Evolutionary conservation across 148 eudicot genomes (phyloP).

Genomic region (Chenopodium berlandieri): DNA sequence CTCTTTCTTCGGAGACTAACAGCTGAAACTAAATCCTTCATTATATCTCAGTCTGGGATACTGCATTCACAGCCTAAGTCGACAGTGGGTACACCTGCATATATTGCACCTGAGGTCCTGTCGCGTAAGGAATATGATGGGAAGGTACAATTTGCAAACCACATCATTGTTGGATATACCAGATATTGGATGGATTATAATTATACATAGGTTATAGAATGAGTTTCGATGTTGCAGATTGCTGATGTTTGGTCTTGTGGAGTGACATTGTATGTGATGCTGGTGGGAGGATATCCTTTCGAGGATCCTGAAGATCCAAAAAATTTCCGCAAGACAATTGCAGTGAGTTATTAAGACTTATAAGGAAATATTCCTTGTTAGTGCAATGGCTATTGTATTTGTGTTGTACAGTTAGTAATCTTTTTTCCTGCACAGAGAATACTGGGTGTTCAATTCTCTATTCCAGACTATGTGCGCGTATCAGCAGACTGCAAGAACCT

Average conservation of each 20-base stretch:
- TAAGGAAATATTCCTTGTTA: neutral
- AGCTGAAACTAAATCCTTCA: neutral
- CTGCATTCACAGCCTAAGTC: constrained; percentile 96
- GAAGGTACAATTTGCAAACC: constrained; percentile 42
- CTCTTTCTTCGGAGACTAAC: neutral
- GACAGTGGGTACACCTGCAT: constrained; percentile 95
- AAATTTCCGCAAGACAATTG: constrained; percentile 79
- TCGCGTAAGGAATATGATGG: constrained; percentile 93
- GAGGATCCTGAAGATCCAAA: constrained; percentile 93
- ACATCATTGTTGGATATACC: neutral
- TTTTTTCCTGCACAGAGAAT: constrained; percentile 56
- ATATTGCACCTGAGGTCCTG: constrained; percentile 92
- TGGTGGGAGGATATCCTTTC: constrained; percentile 96
- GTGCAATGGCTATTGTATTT: neutral
- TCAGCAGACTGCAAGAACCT: constrained; percentile 86
- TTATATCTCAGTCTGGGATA: constrained; percentile 51
- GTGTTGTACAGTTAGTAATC: neutral
- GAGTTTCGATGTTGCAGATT: constrained; percentile 41
- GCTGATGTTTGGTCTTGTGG: constrained; percentile 99
- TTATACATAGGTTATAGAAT: neutral
- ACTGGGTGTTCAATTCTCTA: constrained; percentile 71
- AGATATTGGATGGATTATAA: neutral
- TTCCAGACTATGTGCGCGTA: constrained; percentile 80
- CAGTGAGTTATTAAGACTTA: constrained; percentile 37
- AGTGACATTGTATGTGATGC: constrained; percentile 92